phyloP scores from a whole-genome alignment of 805 yeast species.

The Candida adriatica region DNA sequence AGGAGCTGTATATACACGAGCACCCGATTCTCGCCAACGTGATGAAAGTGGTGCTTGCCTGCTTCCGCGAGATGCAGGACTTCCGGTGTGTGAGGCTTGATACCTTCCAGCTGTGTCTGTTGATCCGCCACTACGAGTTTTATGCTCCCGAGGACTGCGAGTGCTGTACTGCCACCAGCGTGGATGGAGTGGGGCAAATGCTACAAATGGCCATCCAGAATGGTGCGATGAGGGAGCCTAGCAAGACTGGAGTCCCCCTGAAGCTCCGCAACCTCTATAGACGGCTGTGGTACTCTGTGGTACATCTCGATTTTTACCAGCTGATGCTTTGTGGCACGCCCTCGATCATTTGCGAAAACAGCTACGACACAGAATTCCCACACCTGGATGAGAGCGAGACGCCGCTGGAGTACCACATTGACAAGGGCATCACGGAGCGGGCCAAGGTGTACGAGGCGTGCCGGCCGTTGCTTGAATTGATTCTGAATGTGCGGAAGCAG shows the following conservation, averaged over 20 bases:
- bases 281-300: conserved; percentile 21
- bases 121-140: conserved; percentile 13
- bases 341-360: conserved; percentile 15
- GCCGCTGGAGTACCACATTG: conserved; percentile 16
- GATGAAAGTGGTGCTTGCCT: conserved; percentile 8
- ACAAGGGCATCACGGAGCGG: conserved; percentile 12
- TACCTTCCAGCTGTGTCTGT: conserved; percentile 16
- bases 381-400: conserved; percentile 18
- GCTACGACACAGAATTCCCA: conserved; percentile 21
- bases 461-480: conserved; percentile 14
- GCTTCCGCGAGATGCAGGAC: conserved; percentile 11
- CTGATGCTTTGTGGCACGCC: conserved; percentile 18
- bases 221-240: conserved; percentile 21
- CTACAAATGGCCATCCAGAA: conserved; percentile 17
- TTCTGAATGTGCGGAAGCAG: conserved; percentile 14
- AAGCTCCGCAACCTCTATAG: conserved; percentile 14
- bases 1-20: conserved; percentile 15
- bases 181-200: conserved; percentile 17
- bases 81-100: conserved; percentile 13
- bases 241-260: conserved; percentile 7
- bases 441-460: conserved; percentile 11
- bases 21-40: conserved; percentile 12
- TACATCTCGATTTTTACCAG: conserved; percentile 17
- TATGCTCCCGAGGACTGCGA: conserved; percentile 22
- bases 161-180: conserved; percentile 14